Evolutionary conservation across 306 rosid species (phyloP), one percentile per base, ranked within the genome.

Genomic region (Sophora flavescens): DNA sequence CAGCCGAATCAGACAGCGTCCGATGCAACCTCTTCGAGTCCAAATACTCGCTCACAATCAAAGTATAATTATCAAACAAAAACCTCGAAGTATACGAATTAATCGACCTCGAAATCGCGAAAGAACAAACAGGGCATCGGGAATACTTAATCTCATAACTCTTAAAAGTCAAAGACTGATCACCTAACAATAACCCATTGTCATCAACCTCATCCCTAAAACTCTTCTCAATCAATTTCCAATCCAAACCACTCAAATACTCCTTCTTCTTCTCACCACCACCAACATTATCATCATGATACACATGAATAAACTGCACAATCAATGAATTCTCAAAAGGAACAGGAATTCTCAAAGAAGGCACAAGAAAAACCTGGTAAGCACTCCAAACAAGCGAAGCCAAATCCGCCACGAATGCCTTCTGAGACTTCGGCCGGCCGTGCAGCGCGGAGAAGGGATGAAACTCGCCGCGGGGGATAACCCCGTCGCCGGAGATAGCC

Each of bases 21-120:
- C 85, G 96, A 86, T 96, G 97, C 90, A 96, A 68, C 13, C 89
- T 78, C 86, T 88, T 96, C 0, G 98, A 92, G 56, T 96, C 99
- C 92, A 96, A 84, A 84, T 96, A 92, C 88, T 96, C 99, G 32
- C 89, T 96, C 79, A 88, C 99, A 67, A 96, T 89, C 91, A 96
- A 75, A 56, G 99, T 96, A 74, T 92, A 89, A 68, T 96, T 96
- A 63, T 87, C 90, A 74, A 96, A 96, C 85, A 96, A 68, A 72
- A 89, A 96, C 88, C 99, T 87, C 3, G 99, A 92, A 1, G 98
- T 96, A 38, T 80, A 96, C 5, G 99, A 91, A 77, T 88, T 89
- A 12, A 81, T 86, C 14, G 99, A 81, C 75, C 93, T 76, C 1
- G 97, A 86, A 66, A 96, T 73, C 0, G 99, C 99, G 6, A 87